Percentiles rank a stretch among this genome's conserved stretches.
phyloP scores from a whole-genome alignment of 2,329 filamentous ascomycete genomes.

The Lachnellula hyalina region DNA sequence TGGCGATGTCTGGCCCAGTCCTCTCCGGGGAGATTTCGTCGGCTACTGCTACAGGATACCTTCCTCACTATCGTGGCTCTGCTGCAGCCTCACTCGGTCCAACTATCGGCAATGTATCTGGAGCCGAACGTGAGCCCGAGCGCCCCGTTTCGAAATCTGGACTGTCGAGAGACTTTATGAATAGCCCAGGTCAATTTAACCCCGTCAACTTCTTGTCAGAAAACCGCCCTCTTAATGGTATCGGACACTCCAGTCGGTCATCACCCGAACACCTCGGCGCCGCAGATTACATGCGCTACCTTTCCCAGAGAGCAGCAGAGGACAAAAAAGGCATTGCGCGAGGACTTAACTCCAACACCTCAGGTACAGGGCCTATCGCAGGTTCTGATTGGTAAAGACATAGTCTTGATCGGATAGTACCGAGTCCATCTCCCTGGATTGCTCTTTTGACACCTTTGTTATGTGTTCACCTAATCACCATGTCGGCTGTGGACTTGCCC shows the following conservation, averaged over 20 bases:
- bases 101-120: slow-evolving; percentile 13
- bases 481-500: too few species aligned
- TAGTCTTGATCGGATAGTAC: background rate
- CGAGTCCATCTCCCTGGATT: background rate
- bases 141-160: slow-evolving; percentile 5
- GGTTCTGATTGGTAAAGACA: slow-evolving; percentile 16
- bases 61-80: slow-evolving; percentile 30
- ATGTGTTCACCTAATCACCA: too few species aligned
- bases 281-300: slow-evolving; percentile 23
- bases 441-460: background rate
- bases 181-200: background rate
- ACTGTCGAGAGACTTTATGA: background rate
- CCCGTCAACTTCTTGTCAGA: slow-evolving; percentile 14
- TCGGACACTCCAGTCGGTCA: slow-evolving; percentile 1
- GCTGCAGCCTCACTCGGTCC: slow-evolving; percentile 30
- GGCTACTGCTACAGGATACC: slow-evolving; percentile 29
- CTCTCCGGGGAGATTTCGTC: slow-evolving; percentile 29
- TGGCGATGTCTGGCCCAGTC: slow-evolving; percentile 22
- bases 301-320: slow-evolving; percentile 18
- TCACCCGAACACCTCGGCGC: slow-evolving; percentile 14
- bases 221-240: slow-evolving; percentile 16
- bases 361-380: slow-evolving; percentile 13
- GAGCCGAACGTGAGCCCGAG: slow-evolving; percentile 9
- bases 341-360: slow-evolving; percentile 16
- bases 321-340: slow-evolving; percentile 17